Conservation (phyloP, 371 early-diverging fungal species). For the Apophysomyces elegans region DNA sequence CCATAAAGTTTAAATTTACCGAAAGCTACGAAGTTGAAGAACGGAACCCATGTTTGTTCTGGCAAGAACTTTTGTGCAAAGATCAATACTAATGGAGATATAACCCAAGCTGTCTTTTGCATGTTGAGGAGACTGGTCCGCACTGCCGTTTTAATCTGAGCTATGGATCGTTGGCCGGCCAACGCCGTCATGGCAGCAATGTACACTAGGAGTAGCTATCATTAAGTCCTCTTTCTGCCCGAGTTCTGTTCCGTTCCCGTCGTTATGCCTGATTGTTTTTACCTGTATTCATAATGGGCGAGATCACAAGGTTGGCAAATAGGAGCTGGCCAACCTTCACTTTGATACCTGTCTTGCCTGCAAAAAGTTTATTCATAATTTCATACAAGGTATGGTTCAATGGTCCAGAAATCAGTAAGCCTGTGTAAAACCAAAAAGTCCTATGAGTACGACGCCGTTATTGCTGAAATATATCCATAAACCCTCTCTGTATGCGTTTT, state of each 20-base stretch:
- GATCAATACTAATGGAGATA: slow-evolving; percentile 76
- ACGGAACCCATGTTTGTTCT: slow-evolving; percentile 86
- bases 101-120: slow-evolving; percentile 84
- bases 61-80: slow-evolving; percentile 80
- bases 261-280: slow-evolving; percentile 19
- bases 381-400: slow-evolving; percentile 75
- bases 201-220: slow-evolving; percentile 58
- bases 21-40: slow-evolving; percentile 86
- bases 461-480: too few species aligned
- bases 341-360: slow-evolving; percentile 60
- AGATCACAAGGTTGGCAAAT: slow-evolving; percentile 71
- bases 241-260: background rate
- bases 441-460: too few species aligned
- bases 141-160: slow-evolving; percentile 58
- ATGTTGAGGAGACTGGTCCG: slow-evolving; percentile 66
- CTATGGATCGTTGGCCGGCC: slow-evolving; percentile 68
- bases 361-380: slow-evolving; percentile 64
- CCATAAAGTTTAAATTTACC: slow-evolving; percentile 28
- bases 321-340: slow-evolving; percentile 68
- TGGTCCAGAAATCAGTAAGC: slow-evolving; percentile 72
- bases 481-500: background rate
- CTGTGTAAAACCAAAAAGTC: slow-evolving; percentile 16
- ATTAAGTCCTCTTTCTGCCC: background rate
- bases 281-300: slow-evolving; percentile 85
- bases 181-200: slow-evolving; percentile 82